A percentile compares a stretch with the other conserved stretches of the same genome.
Evolutionary conservation across 2,329 filamentous ascomycete species (phyloP).

Genomic region (Clathrospora elynae): DNA sequence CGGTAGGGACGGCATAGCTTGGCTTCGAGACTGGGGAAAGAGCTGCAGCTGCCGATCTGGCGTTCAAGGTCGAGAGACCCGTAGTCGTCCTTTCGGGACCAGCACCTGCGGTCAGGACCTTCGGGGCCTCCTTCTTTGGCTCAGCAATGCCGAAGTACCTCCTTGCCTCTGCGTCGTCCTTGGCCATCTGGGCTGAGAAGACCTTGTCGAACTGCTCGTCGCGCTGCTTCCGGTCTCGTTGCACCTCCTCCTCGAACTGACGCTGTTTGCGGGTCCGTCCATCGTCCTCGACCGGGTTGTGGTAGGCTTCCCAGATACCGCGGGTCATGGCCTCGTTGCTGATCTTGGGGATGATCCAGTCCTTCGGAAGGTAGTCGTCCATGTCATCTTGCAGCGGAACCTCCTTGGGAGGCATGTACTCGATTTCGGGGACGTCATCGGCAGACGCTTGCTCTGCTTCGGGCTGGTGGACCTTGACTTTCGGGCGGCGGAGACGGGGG

Average conservation of each 20-base stretch:
- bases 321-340: conserved; percentile 59
- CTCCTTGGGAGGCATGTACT: conserved; percentile 83
- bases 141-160: conserved; percentile 36
- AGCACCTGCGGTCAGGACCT: conserved; percentile 8
- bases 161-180: conserved; percentile 56
- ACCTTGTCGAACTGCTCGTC: conserved; percentile 72
- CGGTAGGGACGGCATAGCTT: conserved; percentile 48
- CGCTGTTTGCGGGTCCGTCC: conserved; percentile 67
- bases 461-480: conserved; percentile 67
- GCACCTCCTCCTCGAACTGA: conserved; percentile 57
- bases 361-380: conserved; percentile 64
- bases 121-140: conserved; percentile 36
- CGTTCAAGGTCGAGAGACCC: conserved; percentile 58
- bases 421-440: conserved; percentile 73
- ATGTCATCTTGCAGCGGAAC: conserved; percentile 68
- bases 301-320: conserved; percentile 58
- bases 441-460: conserved; percentile 59
- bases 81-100: conserved; percentile 25
- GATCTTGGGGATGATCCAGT: conserved; percentile 59
- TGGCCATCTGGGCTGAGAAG: conserved; percentile 64
- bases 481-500: conserved; percentile 58
- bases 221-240: conserved; percentile 56
- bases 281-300: conserved; percentile 66
- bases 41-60: conserved; percentile 57
- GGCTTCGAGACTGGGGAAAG: conserved; percentile 46